Base-by-base conservation (phyloP, 345 rosid genomes). In the Viola odorata region DNA sequence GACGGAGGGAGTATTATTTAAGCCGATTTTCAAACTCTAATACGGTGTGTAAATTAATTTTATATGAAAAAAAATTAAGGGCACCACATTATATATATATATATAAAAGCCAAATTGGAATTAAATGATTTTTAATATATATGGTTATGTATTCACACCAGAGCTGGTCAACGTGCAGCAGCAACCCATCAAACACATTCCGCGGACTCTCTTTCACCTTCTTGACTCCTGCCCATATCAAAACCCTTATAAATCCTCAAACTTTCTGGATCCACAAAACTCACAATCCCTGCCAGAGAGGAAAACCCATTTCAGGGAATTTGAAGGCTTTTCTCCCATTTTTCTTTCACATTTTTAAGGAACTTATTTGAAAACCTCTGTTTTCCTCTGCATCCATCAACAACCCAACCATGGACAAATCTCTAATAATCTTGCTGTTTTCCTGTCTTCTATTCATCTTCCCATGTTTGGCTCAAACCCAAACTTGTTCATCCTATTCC, bases 381-480 rank as follows among this genome's bases (percentile, higher is more conserved):
- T 11, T 12, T 44, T 13, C 39, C 5, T 56, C 12, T 3, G 6
- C 32, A 41, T n/a, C n/a, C 0, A 44, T 37, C 14, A 15, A 15
- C 5, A 47, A 36, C 10, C 4, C 7, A 50, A 16, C 37, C 44
- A 54, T 63, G 67, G 59, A 45, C 32, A 54, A 15, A 37, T 42
- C 42, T 12, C 44, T 45, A 14, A 10, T 8, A 7, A 11, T 16
- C 4, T 1, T 37, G 17, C 45, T 63, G 40, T 36, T 63, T 37
- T 36, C 59, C 11, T 63, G 37, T 32, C 3, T 3, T 37, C 42
- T 54, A 3, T 1, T 63, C 8, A 44, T 63, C 60, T 53, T 45
- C 45, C 12, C 42, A 45, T 63, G 73, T 36, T 58, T 47, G 8
- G 79, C 86, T 3, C 86, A 77, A 53, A 51, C 84, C 1, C 86